Evolutionary conservation across 169 alveolate genomes (phyloP).

Genomic region (Eimeria sp.): DNA sequence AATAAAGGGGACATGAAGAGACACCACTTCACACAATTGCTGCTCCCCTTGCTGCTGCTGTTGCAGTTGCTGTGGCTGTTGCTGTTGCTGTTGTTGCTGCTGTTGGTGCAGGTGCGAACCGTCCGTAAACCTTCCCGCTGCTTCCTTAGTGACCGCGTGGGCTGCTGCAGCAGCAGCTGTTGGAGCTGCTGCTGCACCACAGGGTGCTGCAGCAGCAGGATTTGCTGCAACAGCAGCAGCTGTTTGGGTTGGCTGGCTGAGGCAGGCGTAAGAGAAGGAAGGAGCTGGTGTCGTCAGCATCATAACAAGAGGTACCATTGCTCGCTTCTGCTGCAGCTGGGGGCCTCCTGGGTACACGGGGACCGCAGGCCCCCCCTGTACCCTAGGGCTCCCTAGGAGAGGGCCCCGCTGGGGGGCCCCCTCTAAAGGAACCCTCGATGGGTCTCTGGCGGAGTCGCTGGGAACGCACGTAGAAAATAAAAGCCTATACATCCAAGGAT

Average conservation of each 20-base stretch:
- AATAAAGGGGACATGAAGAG: conserved; percentile 38
- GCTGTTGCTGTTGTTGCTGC: neutral
- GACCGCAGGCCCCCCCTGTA: too few relatives aligned
- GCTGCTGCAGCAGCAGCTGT: neutral
- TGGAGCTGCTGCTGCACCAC: neutral
- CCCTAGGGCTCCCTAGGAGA: too few relatives aligned
- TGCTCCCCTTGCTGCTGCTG: conserved; percentile 51
- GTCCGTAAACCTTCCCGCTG: neutral
- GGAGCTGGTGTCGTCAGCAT: conserved; percentile 41
- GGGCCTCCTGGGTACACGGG: neutral
- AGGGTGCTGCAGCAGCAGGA: neutral
- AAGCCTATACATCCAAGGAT: conserved; percentile 30
- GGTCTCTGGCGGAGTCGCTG: conserved; percentile 16
- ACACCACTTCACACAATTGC: neutral
- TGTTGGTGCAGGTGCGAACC: neutral
- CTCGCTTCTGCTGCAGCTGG: neutral
- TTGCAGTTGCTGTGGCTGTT: conserved; percentile 15
- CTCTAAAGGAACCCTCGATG: neutral
- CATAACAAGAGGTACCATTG: neutral
- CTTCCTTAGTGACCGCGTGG: neutral
- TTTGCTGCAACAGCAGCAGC: conserved; percentile 30
- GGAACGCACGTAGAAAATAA: conserved; percentile 49
- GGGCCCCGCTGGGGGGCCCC: conserved; percentile 40
- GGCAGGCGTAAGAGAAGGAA: neutral
- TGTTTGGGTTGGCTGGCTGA: neutral